Conservation (phyloP, 441 rosid genomes). For the Geranium incanum region DNA sequence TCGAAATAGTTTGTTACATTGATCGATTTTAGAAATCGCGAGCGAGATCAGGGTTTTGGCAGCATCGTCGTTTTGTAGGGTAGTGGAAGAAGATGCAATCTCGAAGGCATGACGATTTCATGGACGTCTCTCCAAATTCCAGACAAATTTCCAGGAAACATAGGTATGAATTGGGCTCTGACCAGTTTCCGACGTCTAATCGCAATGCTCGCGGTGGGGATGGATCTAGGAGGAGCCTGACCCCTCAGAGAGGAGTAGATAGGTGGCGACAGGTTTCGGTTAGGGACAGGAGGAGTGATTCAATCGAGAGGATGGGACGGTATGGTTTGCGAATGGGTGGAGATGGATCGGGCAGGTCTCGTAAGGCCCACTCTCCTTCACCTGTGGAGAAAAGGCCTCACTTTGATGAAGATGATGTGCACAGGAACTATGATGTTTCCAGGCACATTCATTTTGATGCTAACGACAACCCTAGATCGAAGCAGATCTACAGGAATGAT, state of each 20-base stretch:
- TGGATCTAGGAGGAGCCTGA: slow-evolving; percentile 39
- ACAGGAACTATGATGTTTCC: neutral
- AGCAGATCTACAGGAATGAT: neutral
- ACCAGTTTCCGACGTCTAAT: slow-evolving; percentile 20
- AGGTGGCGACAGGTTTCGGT: slow-evolving; percentile 28
- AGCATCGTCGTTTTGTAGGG: neutral
- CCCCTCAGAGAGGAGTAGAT: slow-evolving; percentile 29
- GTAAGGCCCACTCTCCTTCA: neutral
- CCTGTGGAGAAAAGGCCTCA: neutral
- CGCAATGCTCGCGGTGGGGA: slow-evolving; percentile 18
- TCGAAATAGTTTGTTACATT: neutral
- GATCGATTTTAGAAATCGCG: neutral
- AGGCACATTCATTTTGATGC: neutral
- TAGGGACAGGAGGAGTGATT: slow-evolving; percentile 28
- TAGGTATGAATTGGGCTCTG: slow-evolving; percentile 26
- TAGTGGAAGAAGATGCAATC: slow-evolving; percentile 36
- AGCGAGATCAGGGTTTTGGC: neutral
- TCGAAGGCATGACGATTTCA: slow-evolving; percentile 34
- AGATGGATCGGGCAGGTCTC: slow-evolving; percentile 3
- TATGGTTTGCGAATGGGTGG: slow-evolving; percentile 28
- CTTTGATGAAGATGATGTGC: neutral
- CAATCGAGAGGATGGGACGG: slow-evolving; percentile 28
- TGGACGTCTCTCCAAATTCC: slow-evolving; percentile 19
- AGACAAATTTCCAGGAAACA: slow-evolving; percentile 24
- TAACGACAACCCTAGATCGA: neutral